These are phyloP conservation scores for Bacterosira constricta DNA, from an alignment of 108 stramenopile genomes.

Conservation along the genomic window DNA sequence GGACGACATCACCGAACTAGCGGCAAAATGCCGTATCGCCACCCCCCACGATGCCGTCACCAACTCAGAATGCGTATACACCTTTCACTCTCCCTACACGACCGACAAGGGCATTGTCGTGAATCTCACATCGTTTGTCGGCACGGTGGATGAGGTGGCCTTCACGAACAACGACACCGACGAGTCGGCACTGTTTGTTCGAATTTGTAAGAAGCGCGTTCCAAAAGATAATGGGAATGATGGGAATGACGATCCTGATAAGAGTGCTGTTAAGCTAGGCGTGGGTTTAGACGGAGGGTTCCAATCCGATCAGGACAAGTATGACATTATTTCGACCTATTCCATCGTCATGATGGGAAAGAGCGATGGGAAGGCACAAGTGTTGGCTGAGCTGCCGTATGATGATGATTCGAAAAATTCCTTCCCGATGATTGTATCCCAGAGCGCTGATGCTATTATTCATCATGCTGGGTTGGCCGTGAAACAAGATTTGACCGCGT, in stretches of 20 bases:
- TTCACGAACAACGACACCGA: slow-evolving; percentile 28
- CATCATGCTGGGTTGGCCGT: slow-evolving; percentile 85
- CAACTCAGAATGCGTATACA: slow-evolving; percentile 92
- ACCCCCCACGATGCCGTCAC: slow-evolving; percentile 70
- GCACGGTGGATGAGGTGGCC: slow-evolving; percentile 76
- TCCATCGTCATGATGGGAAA: slow-evolving; percentile 77
- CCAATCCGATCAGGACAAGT: slow-evolving; percentile 80
- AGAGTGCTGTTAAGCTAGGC: slow-evolving; percentile 80
- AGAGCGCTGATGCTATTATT: slow-evolving; percentile 83
- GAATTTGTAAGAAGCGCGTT: slow-evolving; percentile 67
- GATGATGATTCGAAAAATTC: slow-evolving; percentile 51
- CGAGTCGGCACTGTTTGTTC: slow-evolving; percentile 76
- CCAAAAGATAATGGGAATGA: slow-evolving; percentile 44
- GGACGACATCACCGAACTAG: slow-evolving; percentile 55
- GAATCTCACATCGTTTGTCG: slow-evolving; percentile 87
- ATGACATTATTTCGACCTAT: slow-evolving; percentile 68
- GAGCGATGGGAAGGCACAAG: slow-evolving; percentile 9
- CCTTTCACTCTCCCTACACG: slow-evolving; percentile 89
- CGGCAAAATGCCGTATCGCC: slow-evolving; percentile 68
- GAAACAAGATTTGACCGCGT: slow-evolving; percentile 78
- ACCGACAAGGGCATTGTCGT: slow-evolving; percentile 83
- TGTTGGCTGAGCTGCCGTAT: slow-evolving; percentile 59
- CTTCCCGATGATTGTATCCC: slow-evolving; percentile 71
- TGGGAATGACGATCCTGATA: slow-evolving; percentile 11
- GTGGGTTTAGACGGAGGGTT: slow-evolving; percentile 97